phyloP scores from a whole-genome alignment of 805 yeast species.

The Yamadazyma laniorum region DNA sequence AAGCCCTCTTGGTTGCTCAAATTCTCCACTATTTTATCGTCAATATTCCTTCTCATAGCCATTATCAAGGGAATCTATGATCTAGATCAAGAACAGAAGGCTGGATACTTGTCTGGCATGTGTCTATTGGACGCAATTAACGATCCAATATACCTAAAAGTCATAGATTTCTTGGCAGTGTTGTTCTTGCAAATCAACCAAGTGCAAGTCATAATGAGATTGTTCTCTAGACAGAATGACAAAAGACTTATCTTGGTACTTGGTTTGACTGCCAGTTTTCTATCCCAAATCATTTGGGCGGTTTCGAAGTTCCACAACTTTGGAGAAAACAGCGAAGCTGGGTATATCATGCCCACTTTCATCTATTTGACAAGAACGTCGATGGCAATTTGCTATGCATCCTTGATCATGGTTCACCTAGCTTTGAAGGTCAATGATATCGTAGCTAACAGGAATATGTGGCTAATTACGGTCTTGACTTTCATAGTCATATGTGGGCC shows the following conservation, averaged over 20 bases:
- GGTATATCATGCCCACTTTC: conserved; percentile 68
- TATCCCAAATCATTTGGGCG: conserved; percentile 69
- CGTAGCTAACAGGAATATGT: conserved; percentile 44
- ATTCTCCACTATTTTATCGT: conserved; percentile 50
- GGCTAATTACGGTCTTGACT: conserved; percentile 57
- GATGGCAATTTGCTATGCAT: conserved; percentile 64
- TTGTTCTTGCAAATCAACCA: conserved; percentile 62
- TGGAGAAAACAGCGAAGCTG: conserved; percentile 38
- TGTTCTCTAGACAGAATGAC: conserved; percentile 67
- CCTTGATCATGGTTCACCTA: conserved; percentile 55
- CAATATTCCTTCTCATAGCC: conserved; percentile 52
- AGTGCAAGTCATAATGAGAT: conserved; percentile 66
- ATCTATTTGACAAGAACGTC: conserved; percentile 73
- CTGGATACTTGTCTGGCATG: conserved; percentile 44
- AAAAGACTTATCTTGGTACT: conserved; percentile 58
- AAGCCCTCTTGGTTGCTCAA: conserved; percentile 55
- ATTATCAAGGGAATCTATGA: conserved; percentile 47
- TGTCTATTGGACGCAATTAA: conserved; percentile 46
- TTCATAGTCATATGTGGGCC: conserved; percentile 56
- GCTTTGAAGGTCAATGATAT: conserved; percentile 52
- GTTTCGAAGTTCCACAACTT: conserved; percentile 52
- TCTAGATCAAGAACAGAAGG: conserved; percentile 47
- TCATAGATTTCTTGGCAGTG: conserved; percentile 58
- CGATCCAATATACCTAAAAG: conserved; percentile 44
- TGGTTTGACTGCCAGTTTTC: conserved; percentile 53